phyloP scores from a whole-genome alignment of 2,329 filamentous ascomycete species.

The Tolypocladium tundrense region DNA sequence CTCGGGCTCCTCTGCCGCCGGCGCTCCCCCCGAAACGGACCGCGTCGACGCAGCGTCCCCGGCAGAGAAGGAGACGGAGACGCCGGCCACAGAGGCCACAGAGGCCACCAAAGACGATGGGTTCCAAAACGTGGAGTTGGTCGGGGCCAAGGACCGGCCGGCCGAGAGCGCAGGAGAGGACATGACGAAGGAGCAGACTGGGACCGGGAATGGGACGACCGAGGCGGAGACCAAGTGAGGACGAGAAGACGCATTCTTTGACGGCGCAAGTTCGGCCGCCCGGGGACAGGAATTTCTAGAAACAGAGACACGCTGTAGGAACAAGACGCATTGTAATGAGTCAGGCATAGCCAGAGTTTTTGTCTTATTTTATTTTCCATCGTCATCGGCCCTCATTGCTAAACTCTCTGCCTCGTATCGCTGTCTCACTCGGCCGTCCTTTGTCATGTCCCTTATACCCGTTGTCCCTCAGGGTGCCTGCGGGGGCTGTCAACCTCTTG shows the following conservation, averaged over 20 bases:
- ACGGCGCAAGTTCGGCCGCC: neutral
- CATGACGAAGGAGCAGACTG: neutral
- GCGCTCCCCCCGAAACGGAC: neutral
- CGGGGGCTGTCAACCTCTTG: too few species aligned
- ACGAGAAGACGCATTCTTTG: neutral
- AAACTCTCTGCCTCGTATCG: neutral
- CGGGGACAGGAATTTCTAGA: neutral
- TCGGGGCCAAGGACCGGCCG: neutral
- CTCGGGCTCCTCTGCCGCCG: neutral
- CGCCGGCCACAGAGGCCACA: neutral
- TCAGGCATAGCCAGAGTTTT: neutral
- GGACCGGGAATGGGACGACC: neutral
- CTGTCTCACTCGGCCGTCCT: neutral
- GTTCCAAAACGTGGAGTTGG: neutral
- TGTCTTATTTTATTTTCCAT: neutral
- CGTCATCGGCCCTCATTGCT: neutral
- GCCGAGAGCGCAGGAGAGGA: neutral
- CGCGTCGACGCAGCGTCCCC: neutral
- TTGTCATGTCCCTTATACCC: too few species aligned
- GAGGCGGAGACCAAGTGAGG: neutral
- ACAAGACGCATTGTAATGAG: neutral
- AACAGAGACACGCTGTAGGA: neutral
- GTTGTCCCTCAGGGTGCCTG: neutral
- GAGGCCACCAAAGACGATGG: constrained; percentile 1
- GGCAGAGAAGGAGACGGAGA: neutral